Conservation (phyloP, 768 basidiomycete genomes). For the Suillus spraguei region DNA sequence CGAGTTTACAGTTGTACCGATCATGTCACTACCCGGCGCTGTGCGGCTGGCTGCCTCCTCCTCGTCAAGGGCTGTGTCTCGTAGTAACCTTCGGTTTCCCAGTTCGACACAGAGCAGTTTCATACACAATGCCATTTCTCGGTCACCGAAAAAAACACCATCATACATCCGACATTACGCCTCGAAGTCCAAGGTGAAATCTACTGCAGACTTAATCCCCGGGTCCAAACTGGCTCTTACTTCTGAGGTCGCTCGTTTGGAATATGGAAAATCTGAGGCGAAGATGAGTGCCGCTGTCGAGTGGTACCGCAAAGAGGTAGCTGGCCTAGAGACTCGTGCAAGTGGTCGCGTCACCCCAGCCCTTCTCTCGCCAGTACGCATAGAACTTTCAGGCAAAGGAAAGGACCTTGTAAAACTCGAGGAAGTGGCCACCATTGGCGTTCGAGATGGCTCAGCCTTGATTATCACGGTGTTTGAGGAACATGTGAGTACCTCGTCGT, state of each 20-base stretch:
- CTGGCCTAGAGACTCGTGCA: constrained; percentile 69
- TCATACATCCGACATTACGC: constrained; percentile 25
- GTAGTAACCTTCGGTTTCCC: not conserved
- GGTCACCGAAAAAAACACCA: not conserved
- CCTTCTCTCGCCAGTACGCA: constrained; percentile 67
- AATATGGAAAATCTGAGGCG: constrained; percentile 62
- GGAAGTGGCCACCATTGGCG: constrained; percentile 79
- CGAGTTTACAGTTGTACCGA: not conserved
- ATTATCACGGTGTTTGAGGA: constrained; percentile 81
- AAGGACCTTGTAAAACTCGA: constrained; percentile 49
- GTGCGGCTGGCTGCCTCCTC: not conserved
- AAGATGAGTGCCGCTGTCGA: constrained; percentile 70
- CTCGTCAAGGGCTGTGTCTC: not conserved
- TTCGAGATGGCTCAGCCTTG: constrained; percentile 74
- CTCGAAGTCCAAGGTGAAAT: constrained; percentile 37
- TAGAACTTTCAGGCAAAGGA: constrained; percentile 47
- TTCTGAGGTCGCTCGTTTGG: constrained; percentile 52
- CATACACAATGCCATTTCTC: not conserved
- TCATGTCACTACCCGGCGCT: constrained; percentile 10
- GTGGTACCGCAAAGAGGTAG: constrained; percentile 77
- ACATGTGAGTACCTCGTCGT: constrained; percentile 49
- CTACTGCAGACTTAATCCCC: constrained; percentile 65
- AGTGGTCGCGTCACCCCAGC: constrained; percentile 77
- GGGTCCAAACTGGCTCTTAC: constrained; percentile 66
- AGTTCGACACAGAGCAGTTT: not conserved